Base-by-base conservation (phyloP, 176 grass and related monocot species). In the Pharus latifolius region DNA sequence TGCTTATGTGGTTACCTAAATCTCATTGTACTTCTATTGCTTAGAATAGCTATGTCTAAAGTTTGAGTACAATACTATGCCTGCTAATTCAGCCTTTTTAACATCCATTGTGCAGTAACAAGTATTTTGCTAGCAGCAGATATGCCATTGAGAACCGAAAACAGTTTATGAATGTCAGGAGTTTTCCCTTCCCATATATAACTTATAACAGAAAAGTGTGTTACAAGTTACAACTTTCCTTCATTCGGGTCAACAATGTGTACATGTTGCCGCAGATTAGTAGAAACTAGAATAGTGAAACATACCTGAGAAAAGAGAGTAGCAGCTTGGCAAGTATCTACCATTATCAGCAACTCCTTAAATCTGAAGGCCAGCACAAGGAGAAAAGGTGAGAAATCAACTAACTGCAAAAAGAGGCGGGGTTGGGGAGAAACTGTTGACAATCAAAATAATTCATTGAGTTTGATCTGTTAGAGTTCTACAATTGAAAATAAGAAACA, bases 251-350 rank as follows among this genome's bases (percentile, higher is more conserved):
- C 16, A 5, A 40, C 47, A 38, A 52, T 10, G 17, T 45, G 43
- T 24, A 66, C 31, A 12, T 41, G 14, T 10, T 16, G 43, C 41
- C 15, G 31, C 12, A 18, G 1, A 65, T 58, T 31, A 65, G 28
- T 44, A 63, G 60, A 37, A 34, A 55, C 20, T 35, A 10, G 30
- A 67, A 17, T 11, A 35, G 44, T 51, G 45, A 75, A 63, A 76
- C 29, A 47, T 68, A 99, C 90, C 96, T 94, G 90, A 57, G 90
- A 94, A 81, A 99, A 99, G 65, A 95, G 96, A 57, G 90, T 99
- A 22, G 90, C 96, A 70, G 90, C 96, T 82, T 95, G 96, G 78
- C 96, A 99, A 60, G 96, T 99, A 67, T 99, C 96, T 58, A 99
- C 90, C 90, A 99, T 95, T 84, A 99, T 91, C 62, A 99, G 56